Evolutionary conservation across 495 filamentous ascomycete genomes (phyloP), one percentile per base, ranked within the genome.

Genomic region (Clohesyomyces aquaticus): DNA sequence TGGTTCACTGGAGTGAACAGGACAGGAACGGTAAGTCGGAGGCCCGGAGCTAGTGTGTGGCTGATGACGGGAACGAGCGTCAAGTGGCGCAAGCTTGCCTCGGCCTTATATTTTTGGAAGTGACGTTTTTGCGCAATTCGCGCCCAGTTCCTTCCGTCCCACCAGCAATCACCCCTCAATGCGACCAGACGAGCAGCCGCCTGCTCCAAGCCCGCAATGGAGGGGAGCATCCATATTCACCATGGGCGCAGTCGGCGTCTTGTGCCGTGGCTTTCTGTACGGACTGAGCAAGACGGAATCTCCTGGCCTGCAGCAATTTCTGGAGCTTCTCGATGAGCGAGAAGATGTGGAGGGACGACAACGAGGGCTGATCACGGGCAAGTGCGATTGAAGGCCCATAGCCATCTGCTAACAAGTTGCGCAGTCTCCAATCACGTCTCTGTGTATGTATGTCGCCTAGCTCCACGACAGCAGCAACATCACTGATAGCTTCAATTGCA

Each of bases 341-440:
- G 79, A 80, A 66, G 84, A 95, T 75, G 78, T 85, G 16, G 82
- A 86, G 47, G 79, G 80, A 65, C 83, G 93, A 67, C 77, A 85
- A 61, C 84, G 85, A 70, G 93, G 93, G 26, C 80, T 97, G 63
- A 80, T 98, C 61, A 98, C 93, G 69, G 91, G 93, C 96, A 80
- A 59, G 78, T 54, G 3, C 14, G 47, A 32, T 25, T 49, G 42
- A 27, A 32, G 1, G 50, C 0, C 4, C 25, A 19, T 3, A 26
- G 12, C n/a, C 3, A 53, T 8, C 32, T 32, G 23, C 55, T 43
- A 19, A 47, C 8, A 55, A 26, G 12, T 26, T 29, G 27, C 45
- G 16, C 32, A 96, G 94, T 98, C 9, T 96, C 90, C 28, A 98
- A 98, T 75, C 94, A 98, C 76, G 83, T 91, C 64, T 92, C 90